Evolutionary conservation across 257 asterid species (phyloP).

Genomic region (Rubia yunnanensis): DNA sequence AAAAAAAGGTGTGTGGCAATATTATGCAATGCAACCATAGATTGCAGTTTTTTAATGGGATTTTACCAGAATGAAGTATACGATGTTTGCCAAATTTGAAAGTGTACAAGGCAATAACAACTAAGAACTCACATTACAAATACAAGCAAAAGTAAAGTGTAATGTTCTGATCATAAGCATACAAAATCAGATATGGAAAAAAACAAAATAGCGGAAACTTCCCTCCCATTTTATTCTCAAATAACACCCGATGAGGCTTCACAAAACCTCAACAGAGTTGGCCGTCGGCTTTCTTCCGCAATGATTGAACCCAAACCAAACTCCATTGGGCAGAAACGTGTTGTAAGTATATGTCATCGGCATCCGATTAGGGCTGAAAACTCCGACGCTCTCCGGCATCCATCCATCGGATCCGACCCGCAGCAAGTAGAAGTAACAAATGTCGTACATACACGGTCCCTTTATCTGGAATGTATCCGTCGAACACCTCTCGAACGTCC

Average conservation of each 20-base stretch:
- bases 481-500: slow-evolving; percentile 35
- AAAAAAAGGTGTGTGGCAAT: too few species aligned
- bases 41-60: too few species aligned
- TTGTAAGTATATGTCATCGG: slow-evolving; percentile 16
- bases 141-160: neutral
- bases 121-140: too few species aligned
- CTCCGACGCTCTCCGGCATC: slow-evolving; percentile 30
- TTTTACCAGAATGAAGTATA: too few species aligned
- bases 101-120: too few species aligned
- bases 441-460: slow-evolving; percentile 25
- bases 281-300: slow-evolving; percentile 9
- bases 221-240: neutral
- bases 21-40: too few species aligned
- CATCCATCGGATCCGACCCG: slow-evolving; percentile 45
- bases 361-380: slow-evolving; percentile 20
- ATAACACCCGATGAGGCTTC: neutral
- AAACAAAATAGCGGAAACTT: neutral
- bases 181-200: neutral
- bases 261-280: neutral
- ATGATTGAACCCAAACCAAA: slow-evolving; percentile 27
- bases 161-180: neutral
- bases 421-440: slow-evolving; percentile 27
- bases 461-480: slow-evolving; percentile 25
- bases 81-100: too few species aligned
- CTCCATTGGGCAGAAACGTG: slow-evolving; percentile 24